Evolutionary conservation across 129 eudicot species (phyloP), one percentile per base, ranked within the genome.

Genomic region (Scalesia atractyloides): DNA sequence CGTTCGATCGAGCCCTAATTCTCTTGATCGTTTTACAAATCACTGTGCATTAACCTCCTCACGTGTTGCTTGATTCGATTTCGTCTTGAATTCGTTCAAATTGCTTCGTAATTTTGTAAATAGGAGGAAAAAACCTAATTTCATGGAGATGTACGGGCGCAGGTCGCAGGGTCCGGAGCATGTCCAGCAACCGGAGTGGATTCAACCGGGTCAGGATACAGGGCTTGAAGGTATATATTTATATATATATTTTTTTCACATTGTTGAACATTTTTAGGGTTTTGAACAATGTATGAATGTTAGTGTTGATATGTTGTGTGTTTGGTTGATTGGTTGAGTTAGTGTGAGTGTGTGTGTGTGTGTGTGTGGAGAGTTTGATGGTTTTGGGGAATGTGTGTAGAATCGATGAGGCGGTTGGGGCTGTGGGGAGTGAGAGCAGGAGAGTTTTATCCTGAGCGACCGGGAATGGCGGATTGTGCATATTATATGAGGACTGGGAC

Each of bases 101-200:
- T 69, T 30, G 36, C 8, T 48, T 10, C 16, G 56, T 33, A 15
- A 12, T 41, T 41, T 41, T 78, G 75, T 68, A 46, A 59, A 68
- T 68, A 47, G 66, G 67, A 49, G 37, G 59, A 34, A 66, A 54
- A 60, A 69, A 62, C 69, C 68, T 14, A 73, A 43, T 16, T 16
- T 41, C 33, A 92, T 92, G 96, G 98, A 87, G 83, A 63, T 92
- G 91, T 92, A 89, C 95, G 98, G 94, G 73, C 84, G 81, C 70
- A 84, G 84, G 77, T 76, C 86, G 13, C 79, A 79, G 17, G 3
- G 34, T 2, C 34, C 80, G 76, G 92, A 85, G 44, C 82, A 78
- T 64, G 64, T 7, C 72, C 94, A 79, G 76, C 84, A 68, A 68
- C 60, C 72, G 16, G 92, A 82, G 64, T 91, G 97, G 97, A 84